Percentiles rank a stretch among this genome's conserved stretches.
phyloP scores from a whole-genome alignment of 2,329 filamentous ascomycete genomes.

The Catunica adiposa region DNA sequence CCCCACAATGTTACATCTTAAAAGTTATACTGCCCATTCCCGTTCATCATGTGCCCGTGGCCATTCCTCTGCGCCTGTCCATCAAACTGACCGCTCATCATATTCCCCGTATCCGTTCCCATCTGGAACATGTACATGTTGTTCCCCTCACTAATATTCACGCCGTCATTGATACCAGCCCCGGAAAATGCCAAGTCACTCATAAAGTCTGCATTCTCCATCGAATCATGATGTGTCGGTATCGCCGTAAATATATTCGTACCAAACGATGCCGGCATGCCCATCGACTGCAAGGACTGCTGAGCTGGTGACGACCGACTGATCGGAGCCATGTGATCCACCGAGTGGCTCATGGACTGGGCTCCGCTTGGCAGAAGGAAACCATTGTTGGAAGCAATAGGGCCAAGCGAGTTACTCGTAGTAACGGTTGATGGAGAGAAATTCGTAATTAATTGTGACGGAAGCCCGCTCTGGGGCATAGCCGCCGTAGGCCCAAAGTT shows the following conservation, averaged over 20 bases:
- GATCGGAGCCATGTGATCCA: neutral
- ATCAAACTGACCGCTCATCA: conserved; percentile 2
- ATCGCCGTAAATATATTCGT: too few species aligned
- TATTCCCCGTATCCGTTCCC: neutral
- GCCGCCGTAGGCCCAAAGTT: neutral
- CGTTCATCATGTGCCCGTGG: neutral
- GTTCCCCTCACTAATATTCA: neutral
- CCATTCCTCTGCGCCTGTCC: neutral
- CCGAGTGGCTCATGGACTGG: neutral
- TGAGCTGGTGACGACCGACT: conserved; percentile 7
- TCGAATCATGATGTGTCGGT: too few species aligned
- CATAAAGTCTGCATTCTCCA: neutral
- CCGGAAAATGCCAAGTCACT: neutral
- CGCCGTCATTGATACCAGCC: neutral
- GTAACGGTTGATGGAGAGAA: neutral
- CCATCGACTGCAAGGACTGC: neutral
- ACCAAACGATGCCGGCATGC: neutral
- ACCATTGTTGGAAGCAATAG: neutral
- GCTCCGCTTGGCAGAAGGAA: neutral
- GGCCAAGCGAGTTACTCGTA: neutral
- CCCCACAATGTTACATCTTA: too few species aligned
- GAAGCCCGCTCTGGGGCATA: neutral
- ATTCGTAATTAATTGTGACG: neutral
- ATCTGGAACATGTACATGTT: neutral
- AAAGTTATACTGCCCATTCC: neutral